Base-by-base conservation (phyloP, 106 monocot genomes). In the Hemerocallis citrina region DNA sequence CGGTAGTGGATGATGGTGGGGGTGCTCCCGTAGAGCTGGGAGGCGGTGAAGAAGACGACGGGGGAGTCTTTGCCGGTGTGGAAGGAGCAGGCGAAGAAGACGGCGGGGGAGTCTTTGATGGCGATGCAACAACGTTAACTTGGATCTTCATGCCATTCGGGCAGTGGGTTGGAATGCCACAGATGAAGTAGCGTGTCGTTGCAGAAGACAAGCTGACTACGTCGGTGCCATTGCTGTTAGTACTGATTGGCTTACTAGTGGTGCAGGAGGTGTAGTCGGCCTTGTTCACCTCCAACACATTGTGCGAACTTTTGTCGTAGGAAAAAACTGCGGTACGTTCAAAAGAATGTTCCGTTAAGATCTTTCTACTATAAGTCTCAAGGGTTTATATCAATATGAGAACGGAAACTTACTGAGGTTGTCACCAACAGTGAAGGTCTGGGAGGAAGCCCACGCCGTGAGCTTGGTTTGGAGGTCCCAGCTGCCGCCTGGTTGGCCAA, bases 171-270 rank as follows among this genome's bases (percentile, higher is more conserved):
- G 64, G 32, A 4, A 28, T 21, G 4, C 77, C 71, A 35, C 89
- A 89, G 72, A 84, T 68, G 75, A 84, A 89, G 72, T 84, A 89
- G 19, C 72, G 61, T 0, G 22, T 72, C 9, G 69, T 78, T 3
- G 38, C 25, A 10, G 40, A 3, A 9, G 55, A 31, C 31, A 89
- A 68, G 0, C 55, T 25, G 58, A 89, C 27, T 19, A 12, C 36
- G 21, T 67, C 71, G 29, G 72, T 63, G 7, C 75, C 77, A 33
- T 32, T 48, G 30, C 0, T 57, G 45, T 63, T 17, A 3, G 65
- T 60, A 2, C 20, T 14, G 28, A 75, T 62, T 14, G 75, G 15
- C 12, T 19, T 55, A 57, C 41, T 54, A 1, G 68, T 41, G 0
- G 36, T 34, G 77, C 89, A 89, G 28, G 64, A 24, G 50, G 48